Evolutionary conservation across 2,329 filamentous ascomycete species (phyloP).

Genomic region (Pseudocercospora vitis): DNA sequence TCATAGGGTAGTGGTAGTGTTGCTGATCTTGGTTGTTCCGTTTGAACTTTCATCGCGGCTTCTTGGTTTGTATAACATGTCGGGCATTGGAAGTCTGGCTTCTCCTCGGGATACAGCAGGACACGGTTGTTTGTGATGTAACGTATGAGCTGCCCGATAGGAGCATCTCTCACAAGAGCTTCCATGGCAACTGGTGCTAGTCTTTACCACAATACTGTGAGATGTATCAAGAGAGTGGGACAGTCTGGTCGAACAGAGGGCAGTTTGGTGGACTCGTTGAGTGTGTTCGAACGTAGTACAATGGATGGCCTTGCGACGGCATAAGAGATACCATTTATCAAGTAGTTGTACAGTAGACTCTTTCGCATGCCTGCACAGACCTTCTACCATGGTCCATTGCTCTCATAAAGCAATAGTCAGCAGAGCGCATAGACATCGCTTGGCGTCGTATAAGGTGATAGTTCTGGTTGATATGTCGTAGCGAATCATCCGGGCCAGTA

Average conservation of each 20-base stretch:
- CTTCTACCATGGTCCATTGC: too few relatives aligned
- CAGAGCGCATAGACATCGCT: not conserved
- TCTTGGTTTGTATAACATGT: constrained; percentile 39
- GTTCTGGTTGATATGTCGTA: not conserved
- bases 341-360: not conserved
- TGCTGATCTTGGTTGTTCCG: not conserved
- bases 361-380: not conserved
- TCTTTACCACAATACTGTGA: not conserved
- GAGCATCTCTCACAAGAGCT: constrained; percentile 55
- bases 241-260: not conserved
- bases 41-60: not conserved
- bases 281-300: not conserved
- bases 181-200: not conserved
- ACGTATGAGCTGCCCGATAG: constrained; percentile 60
- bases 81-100: constrained; percentile 55
- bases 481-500: too few relatives aligned
- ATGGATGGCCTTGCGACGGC: not conserved
- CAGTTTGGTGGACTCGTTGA: not conserved
- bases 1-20: not conserved
- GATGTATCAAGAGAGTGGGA: too few relatives aligned
- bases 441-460: not conserved
- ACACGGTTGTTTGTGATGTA: constrained; percentile 54
- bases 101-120: constrained; percentile 62
- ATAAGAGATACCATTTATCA: not conserved
- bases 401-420: constrained; percentile 6